phyloP scores from a whole-genome alignment of 495 filamentous ascomycete genomes.

The Aspergillus steynii region DNA sequence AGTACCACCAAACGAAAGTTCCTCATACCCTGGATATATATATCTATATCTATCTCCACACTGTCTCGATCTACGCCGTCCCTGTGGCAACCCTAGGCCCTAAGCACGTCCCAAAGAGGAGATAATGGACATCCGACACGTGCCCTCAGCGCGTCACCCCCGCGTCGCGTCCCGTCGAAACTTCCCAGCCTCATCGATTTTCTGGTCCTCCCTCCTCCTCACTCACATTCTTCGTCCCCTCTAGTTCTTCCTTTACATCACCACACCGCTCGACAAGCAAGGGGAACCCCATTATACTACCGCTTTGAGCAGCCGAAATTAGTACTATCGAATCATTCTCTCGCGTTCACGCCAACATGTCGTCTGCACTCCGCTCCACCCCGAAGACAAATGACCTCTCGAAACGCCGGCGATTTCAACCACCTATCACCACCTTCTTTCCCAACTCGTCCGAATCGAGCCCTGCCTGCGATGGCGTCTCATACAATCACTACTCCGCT shows the following conservation, averaged over 20 bases:
- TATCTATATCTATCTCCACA: background rate
- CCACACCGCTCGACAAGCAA: background rate
- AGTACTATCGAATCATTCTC: background rate
- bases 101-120: conserved; percentile 20
- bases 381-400: conserved; percentile 26
- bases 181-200: conserved; percentile 13
- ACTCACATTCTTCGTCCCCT: background rate
- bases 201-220: conserved; percentile 15
- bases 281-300: background rate
- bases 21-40: background rate
- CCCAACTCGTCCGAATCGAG: conserved; percentile 18
- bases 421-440: conserved; percentile 49
- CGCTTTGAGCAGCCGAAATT: background rate
- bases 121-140: conserved; percentile 20
- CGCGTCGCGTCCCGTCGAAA: conserved; percentile 21
- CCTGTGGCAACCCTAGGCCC: conserved; percentile 19
- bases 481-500: conserved; percentile 45
- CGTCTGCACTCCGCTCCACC: conserved; percentile 4
- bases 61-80: too few relatives aligned
- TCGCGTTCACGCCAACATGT: conserved; percentile 5
- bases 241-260: background rate
- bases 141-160: conserved; percentile 6
- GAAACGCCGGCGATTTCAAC: conserved; percentile 49
- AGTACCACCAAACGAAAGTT: background rate
- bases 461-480: conserved; percentile 23